Evolutionary conservation across 208 protist genomes (phyloP).

Genomic region (Acanthamoeba healyi): DNA sequence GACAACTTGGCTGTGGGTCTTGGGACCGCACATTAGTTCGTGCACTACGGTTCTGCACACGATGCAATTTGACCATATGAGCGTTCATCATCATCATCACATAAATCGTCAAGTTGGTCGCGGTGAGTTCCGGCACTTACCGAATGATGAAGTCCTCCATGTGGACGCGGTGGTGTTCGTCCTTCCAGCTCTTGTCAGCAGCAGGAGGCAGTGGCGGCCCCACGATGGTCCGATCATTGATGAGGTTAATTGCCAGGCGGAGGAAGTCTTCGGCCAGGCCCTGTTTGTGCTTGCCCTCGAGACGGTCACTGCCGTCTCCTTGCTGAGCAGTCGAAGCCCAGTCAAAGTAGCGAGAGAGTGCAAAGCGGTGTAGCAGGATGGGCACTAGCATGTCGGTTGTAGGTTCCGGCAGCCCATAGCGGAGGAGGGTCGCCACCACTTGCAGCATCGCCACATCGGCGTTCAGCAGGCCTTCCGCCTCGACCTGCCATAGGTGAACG

Average conservation of each 20-base stretch:
- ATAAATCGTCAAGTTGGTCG: no score
- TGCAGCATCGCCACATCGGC: neutral
- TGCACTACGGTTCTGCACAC: neutral
- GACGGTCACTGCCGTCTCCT: neutral
- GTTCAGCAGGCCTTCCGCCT: neutral
- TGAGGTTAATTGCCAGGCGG: slow-evolving; percentile 15
- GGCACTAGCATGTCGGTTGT: neutral
- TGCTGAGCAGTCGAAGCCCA: neutral
- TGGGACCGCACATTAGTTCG: neutral
- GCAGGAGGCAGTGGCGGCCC: neutral
- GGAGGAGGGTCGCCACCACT: neutral
- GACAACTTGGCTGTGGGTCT: slow-evolving; percentile 35
- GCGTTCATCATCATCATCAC: no score
- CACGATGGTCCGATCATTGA: slow-evolving; percentile 28
- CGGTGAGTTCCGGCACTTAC: neutral
- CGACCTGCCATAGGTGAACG: neutral
- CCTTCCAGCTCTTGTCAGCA: neutral
- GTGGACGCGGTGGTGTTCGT: slow-evolving; percentile 19
- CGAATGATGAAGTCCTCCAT: neutral
- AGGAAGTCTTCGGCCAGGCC: slow-evolving; percentile 21
- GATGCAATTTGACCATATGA: neutral
- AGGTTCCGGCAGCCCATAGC: neutral
- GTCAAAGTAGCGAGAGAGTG: slow-evolving; percentile 4
- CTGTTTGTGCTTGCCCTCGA: neutral
- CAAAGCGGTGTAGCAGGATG: neutral